Evolutionary conservation across 352 stramenopile species (phyloP).

Genomic region (Globisporangium canariense): DNA sequence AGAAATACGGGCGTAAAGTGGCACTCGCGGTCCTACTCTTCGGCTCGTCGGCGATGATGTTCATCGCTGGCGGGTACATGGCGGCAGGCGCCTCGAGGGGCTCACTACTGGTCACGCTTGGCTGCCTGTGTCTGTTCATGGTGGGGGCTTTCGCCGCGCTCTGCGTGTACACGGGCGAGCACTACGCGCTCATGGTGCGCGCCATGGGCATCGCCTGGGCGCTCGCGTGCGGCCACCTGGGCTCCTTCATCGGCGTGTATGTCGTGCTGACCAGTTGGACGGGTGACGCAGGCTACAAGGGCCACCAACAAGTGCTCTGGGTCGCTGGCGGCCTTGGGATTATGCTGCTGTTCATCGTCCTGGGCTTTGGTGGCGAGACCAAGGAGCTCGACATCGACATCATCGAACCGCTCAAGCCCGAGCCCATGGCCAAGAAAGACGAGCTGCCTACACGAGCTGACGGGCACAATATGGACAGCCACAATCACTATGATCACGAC

Average conservation of each 20-base stretch:
- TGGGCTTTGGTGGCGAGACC: conserved; percentile 13
- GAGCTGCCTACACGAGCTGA: background rate
- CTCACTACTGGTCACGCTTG: conserved; percentile 20
- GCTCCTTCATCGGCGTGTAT: conserved; percentile 38
- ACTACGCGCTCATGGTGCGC: conserved; percentile 44
- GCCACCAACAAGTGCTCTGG: conserved; percentile 11
- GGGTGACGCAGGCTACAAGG: conserved; percentile 20
- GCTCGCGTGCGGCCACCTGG: conserved; percentile 32
- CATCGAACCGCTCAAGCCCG: conserved; percentile 13
- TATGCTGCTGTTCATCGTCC: background rate
- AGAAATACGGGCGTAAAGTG: conserved; percentile 29
- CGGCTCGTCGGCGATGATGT: conserved; percentile 23
- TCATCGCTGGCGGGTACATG: conserved; percentile 24
- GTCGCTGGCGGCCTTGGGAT: conserved; percentile 8
- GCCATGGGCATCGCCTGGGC: conserved; percentile 38
- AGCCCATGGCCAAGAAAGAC: conserved; percentile 2
- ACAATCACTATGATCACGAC: conserved; percentile 19
- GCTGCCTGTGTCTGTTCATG: conserved; percentile 21
- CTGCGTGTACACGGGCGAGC: conserved; percentile 39
- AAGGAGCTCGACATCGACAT: conserved; percentile 18
- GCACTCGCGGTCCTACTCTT: conserved; percentile 35
- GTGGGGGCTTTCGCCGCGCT: conserved; percentile 29
- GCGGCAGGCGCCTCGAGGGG: conserved; percentile 14
- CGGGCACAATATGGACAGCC: background rate
- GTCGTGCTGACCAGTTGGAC: conserved; percentile 25